Evolutionary conservation across 176 grass and related monocot genomes (phyloP).

Genomic region (Rhynchospora pubera): DNA sequence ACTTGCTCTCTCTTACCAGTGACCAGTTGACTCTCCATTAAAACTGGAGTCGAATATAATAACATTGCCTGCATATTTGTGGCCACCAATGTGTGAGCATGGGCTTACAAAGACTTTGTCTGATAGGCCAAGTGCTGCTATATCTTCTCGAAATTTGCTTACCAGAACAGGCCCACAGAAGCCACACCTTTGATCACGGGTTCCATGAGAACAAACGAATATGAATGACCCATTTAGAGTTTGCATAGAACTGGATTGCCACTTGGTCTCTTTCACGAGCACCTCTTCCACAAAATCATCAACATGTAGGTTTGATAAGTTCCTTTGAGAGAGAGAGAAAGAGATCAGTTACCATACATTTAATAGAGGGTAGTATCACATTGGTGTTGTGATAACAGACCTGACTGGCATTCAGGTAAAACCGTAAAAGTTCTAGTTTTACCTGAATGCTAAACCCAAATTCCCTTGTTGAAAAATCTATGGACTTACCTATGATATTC

Average conservation of each 20-base stretch:
- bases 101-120: slow-evolving; percentile 66
- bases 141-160: slow-evolving; percentile 76
- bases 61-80: slow-evolving; percentile 96
- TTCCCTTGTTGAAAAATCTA: not conserved
- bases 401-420: not conserved
- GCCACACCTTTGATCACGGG: slow-evolving; percentile 81
- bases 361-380: not conserved
- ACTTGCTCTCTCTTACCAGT: slow-evolving; percentile 59
- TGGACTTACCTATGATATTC: not conserved
- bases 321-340: slow-evolving; percentile 26
- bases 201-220: slow-evolving; percentile 87
- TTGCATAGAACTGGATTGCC: slow-evolving; percentile 58
- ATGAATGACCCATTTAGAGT: slow-evolving; percentile 60
- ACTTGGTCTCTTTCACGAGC: slow-evolving; percentile 75
- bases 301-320: slow-evolving; percentile 60
- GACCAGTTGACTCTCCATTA: slow-evolving; percentile 58
- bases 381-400: not conserved
- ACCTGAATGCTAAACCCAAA: not conserved
- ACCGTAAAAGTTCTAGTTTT: not conserved
- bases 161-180: slow-evolving; percentile 77
- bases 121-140: slow-evolving; percentile 41
- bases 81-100: slow-evolving; percentile 88
- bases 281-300: slow-evolving; percentile 89
- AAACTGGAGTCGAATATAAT: slow-evolving; percentile 65
- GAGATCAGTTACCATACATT: not conserved